Conservation (phyloP, 2,329 filamentous ascomycete genomes). For the Microascus cirrosus region DNA sequence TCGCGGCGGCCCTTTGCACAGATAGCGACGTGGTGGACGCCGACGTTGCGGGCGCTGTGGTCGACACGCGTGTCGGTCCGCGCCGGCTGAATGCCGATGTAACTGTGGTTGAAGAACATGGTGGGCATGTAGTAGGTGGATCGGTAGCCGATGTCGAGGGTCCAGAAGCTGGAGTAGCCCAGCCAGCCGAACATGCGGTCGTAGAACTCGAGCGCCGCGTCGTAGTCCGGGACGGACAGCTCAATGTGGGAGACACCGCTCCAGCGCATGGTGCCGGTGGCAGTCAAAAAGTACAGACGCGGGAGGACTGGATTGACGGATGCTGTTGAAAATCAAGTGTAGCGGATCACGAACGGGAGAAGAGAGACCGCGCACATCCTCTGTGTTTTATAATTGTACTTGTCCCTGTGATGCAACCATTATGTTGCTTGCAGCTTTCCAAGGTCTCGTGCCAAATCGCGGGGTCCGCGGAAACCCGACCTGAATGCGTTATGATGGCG, state of each 20-base stretch:
- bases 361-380: too few species aligned
- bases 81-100: not conserved
- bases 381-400: too few species aligned
- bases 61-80: not conserved
- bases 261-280: not conserved
- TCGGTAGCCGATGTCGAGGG: not conserved
- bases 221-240: not conserved
- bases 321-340: too few species aligned
- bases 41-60: not conserved
- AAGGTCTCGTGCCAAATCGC: not conserved
- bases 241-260: not conserved
- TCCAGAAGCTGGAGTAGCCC: not conserved
- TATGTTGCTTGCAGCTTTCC: not conserved
- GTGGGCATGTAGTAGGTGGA: not conserved
- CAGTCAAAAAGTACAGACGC: not conserved
- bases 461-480: not conserved
- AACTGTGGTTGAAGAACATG: not conserved
- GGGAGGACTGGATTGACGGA: not conserved
- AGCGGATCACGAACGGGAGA: too few species aligned
- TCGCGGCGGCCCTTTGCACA: not conserved
- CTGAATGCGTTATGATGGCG: not conserved
- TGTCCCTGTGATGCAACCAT: not conserved
- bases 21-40: not conserved
- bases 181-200: not conserved
- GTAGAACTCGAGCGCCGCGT: not conserved